Base-by-base conservation (phyloP, 768 basidiomycete species). In the Rhizopogon vinicolor region DNA sequence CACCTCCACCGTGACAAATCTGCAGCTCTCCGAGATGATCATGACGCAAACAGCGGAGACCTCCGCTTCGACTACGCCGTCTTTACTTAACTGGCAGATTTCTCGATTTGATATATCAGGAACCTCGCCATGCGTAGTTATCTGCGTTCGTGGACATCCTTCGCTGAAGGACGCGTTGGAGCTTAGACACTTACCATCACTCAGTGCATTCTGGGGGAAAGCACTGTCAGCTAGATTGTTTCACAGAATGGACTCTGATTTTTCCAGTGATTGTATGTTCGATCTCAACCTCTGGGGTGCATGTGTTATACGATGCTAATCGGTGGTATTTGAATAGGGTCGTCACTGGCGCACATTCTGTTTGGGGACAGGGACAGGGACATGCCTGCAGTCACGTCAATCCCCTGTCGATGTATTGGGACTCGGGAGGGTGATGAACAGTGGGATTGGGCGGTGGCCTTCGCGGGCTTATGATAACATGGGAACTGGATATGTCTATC, bases 51-150 rank as follows among this genome's bases (percentile, higher is more conserved):
- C 45, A 4, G 40, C 16, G 28, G 14, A 43, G 35, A 58, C 37
- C 31, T 55, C 52, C 13, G 7, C 7, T 60, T 55, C 7, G 49
- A 49, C 7, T 53, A 62, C 33, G 66, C 61, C 19, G 39, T 56
- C 55, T 18, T 44, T 5, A 12, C 79, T 12, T 64, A 35, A 74
- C 42, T 85, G 80, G 76, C 79, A 85, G 60, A 66, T 77, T 45
- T 83, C 81, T 3, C 65, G 62, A 7, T 77, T 81, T 55, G 61
- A 72, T 8, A 74, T 62, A 7, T 72, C 70, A 28, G 66, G 63
- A 18, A 71, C 77, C 33, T 74, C 33, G 9, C 48, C 72, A 5
- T 79, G 74, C 54, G 69, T 74, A 5, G 62, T 82, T 40, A 57
- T 85, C 51, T 84, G 75, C 58, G 60, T 75, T 31, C 77, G 73